Percentiles rank a stretch among this genome's conserved stretches.
Evolutionary conservation across 2,329 filamentous ascomycete genomes (phyloP).

Genomic region (Calycina herbarum): DNA sequence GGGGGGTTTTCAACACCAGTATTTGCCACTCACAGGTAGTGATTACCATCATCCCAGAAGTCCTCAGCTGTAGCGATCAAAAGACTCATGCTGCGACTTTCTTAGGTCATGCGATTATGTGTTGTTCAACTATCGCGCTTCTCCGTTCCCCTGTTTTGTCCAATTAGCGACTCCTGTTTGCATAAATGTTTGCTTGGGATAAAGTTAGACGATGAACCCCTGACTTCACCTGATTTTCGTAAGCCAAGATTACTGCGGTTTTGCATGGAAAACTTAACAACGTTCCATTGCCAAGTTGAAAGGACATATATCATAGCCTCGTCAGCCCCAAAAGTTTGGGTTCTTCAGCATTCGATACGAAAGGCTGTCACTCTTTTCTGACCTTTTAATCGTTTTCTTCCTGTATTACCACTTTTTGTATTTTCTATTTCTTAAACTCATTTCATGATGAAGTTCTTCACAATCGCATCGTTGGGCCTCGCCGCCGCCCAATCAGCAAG

Average conservation of each 20-base stretch:
- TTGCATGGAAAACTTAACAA: neutral
- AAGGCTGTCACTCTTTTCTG: constrained; percentile 8
- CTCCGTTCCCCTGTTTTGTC: neutral
- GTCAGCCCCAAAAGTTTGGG: neutral
- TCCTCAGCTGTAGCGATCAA: no score
- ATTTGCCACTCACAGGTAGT: no score
- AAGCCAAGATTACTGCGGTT: neutral
- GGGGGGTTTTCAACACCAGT: no score
- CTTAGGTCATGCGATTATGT: no score
- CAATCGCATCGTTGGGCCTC: constrained; percentile 13
- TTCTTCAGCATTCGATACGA: constrained; percentile 4
- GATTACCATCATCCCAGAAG: no score
- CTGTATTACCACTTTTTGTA: neutral
- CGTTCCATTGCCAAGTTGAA: neutral
- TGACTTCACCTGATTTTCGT: neutral
- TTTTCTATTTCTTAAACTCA: neutral
- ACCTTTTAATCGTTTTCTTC: neutral
- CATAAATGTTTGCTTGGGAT: neutral
- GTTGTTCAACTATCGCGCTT: no score
- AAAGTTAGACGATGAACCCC: neutral
- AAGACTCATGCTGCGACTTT: no score
- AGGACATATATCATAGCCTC: neutral
- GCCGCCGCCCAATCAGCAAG: constrained; percentile 17
- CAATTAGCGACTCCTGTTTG: neutral
- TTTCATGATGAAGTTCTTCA: constrained; percentile 21